These are phyloP conservation scores for Circinella minor DNA, from an alignment of 371 early-diverging fungal species.

Conservation along the genomic window DNA sequence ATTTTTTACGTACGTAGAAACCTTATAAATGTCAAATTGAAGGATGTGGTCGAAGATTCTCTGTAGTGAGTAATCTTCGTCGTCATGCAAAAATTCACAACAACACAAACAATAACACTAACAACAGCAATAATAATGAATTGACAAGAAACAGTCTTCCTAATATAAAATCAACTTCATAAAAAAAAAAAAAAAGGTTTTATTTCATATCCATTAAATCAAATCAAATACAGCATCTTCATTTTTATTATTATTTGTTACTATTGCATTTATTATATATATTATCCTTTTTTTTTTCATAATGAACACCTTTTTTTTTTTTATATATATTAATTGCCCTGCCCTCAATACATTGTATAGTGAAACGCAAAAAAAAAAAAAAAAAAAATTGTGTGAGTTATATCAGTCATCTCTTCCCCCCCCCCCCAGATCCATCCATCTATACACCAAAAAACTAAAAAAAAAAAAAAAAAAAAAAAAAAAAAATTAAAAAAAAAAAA, in stretches of 20 bases:
- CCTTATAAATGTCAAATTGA: conserved; percentile 34
- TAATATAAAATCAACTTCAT: conserved; percentile 5
- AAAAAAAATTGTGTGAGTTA: too few species aligned
- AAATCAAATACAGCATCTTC: too few species aligned
- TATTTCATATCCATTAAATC: not conserved
- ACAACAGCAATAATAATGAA: not conserved
- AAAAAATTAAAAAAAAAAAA: too few species aligned
- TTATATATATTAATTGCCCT: too few species aligned
- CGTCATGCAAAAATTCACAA: conserved; percentile 40
- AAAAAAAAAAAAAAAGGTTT: not conserved
- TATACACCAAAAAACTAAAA: too few species aligned
- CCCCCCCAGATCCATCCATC: too few species aligned
- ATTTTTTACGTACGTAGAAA: conserved; percentile 34
- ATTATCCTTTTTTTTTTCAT: not conserved
- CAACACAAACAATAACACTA: conserved; percentile 7
- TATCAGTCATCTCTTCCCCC: too few species aligned
- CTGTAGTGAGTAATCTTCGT: conserved; percentile 40
- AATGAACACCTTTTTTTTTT: not conserved
- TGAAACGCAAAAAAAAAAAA: too few species aligned
- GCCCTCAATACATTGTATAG: too few species aligned
- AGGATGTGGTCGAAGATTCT: conserved; percentile 39
- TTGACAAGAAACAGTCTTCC: not conserved
- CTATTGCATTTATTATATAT: not conserved
- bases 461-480: too few species aligned
- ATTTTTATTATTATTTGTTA: not conserved